These are phyloP conservation scores for Microsporum canis DNA, from an alignment of 2,329 filamentous ascomycete species.

Conservation along the genomic window DNA sequence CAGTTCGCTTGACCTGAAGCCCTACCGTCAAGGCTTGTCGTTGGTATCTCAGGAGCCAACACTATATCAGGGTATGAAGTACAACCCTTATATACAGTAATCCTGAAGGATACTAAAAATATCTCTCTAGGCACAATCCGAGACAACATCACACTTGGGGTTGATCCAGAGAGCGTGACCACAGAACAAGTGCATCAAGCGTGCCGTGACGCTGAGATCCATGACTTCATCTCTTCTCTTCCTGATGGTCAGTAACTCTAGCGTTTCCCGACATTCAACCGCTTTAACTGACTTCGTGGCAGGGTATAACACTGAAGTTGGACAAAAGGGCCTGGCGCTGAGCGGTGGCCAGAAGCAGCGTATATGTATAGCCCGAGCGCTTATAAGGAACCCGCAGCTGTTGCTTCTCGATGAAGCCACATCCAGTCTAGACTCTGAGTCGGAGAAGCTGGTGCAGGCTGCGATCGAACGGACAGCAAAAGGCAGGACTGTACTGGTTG, in stretches of 20 bases:
- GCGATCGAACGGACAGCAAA: constrained; percentile 55
- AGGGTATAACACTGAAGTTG: constrained; percentile 39
- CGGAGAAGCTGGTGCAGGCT: constrained; percentile 54
- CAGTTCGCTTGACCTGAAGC: constrained; percentile 18
- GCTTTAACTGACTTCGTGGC: not conserved
- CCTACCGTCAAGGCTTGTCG: constrained; percentile 25
- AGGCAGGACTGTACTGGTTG: constrained; percentile 57
- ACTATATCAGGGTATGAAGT: constrained; percentile 31
- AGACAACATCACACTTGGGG: constrained; percentile 39
- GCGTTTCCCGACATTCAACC: not conserved
- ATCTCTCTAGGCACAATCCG: constrained; percentile 24
- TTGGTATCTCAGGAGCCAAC: constrained; percentile 35
- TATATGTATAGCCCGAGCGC: constrained; percentile 44
- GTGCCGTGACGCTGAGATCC: constrained; percentile 42
- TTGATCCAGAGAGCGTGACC: constrained; percentile 24
- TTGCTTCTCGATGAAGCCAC: constrained; percentile 52
- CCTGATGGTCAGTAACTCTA: constrained; percentile 31
- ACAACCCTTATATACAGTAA: not conserved
- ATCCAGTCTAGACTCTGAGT: constrained; percentile 51
- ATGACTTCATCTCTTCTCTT: constrained; percentile 43
- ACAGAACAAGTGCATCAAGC: constrained; percentile 37
- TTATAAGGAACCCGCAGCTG: constrained; percentile 42
- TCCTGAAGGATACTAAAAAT: not conserved
- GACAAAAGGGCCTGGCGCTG: constrained; percentile 39
- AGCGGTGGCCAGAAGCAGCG: constrained; percentile 48